phyloP scores from a whole-genome alignment of 1,284 basidiomycete species.

The Moesziomyces sp. region DNA sequence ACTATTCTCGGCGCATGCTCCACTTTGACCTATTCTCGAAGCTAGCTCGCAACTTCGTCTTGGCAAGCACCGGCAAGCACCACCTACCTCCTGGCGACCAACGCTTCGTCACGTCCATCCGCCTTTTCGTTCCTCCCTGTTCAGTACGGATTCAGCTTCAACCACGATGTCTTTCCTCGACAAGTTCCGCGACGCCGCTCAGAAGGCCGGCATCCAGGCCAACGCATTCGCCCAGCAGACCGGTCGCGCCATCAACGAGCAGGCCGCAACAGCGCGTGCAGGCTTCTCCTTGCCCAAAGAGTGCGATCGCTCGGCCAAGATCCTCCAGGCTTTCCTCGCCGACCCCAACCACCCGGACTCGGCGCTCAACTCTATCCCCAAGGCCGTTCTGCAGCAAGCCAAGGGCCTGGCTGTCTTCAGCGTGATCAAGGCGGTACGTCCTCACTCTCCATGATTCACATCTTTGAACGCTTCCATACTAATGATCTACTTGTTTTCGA shows the following conservation, averaged over 20 bases:
- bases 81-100: background rate
- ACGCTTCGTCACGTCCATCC: background rate
- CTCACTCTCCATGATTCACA: background rate
- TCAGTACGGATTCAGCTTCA: background rate
- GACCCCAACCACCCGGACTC: slow-evolving; percentile 88
- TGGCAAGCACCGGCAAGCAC: no score
- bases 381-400: slow-evolving; percentile 87
- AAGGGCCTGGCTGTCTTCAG: slow-evolving; percentile 90
- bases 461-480: background rate
- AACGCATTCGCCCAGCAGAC: slow-evolving; percentile 63
- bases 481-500: background rate
- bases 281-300: slow-evolving; percentile 66
- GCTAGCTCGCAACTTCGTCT: no score
- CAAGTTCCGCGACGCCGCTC: slow-evolving; percentile 81
- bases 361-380: slow-evolving; percentile 93
- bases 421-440: slow-evolving; percentile 74
- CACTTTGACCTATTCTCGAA: no score
- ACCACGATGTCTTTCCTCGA: slow-evolving; percentile 74
- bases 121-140: background rate
- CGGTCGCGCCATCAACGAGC: slow-evolving; percentile 49
- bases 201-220: slow-evolving; percentile 75
- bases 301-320: slow-evolving; percentile 84
- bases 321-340: slow-evolving; percentile 88
- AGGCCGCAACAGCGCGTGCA: slow-evolving; percentile 56
- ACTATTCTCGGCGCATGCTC: no score